These are phyloP conservation scores for Starmera dryadoides DNA, from an alignment of 805 yeast species.

Conservation along the genomic window DNA sequence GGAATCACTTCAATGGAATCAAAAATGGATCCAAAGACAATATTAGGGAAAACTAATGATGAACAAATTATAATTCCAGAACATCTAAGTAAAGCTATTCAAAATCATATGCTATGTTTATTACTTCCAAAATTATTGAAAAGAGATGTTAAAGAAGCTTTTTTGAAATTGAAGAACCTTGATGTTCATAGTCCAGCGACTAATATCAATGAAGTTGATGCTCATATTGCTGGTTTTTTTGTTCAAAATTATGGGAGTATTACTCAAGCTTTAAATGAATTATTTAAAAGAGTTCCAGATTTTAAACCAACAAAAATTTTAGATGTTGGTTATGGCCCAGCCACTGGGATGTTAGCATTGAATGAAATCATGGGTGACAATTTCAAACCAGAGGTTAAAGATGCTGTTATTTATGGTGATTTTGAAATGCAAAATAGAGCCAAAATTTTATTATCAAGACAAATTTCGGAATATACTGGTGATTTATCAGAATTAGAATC, in stretches of 20 bases:
- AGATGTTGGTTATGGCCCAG: slow-evolving; percentile 87
- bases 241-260: slow-evolving; percentile 73
- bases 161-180: slow-evolving; percentile 40
- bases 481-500: slow-evolving; percentile 14
- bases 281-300: slow-evolving; percentile 46
- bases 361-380: slow-evolving; percentile 72
- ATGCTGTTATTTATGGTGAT: slow-evolving; percentile 64
- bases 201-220: slow-evolving; percentile 55
- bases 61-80: slow-evolving; percentile 49
- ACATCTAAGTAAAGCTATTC: slow-evolving; percentile 48
- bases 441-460: slow-evolving; percentile 66
- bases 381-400: slow-evolving; percentile 55
- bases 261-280: slow-evolving; percentile 58
- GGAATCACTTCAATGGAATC: slow-evolving; percentile 16
- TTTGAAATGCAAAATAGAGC: slow-evolving; percentile 78
- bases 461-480: slow-evolving; percentile 39
- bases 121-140: slow-evolving; percentile 59
- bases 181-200: slow-evolving; percentile 45
- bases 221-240: slow-evolving; percentile 74
- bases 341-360: slow-evolving; percentile 82
- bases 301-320: slow-evolving; percentile 64
- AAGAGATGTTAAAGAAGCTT: slow-evolving; percentile 51
- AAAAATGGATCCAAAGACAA: slow-evolving; percentile 51
- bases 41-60: slow-evolving; percentile 45
- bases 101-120: slow-evolving; percentile 53